phyloP scores from a whole-genome alignment of 208 protist genomes.

The Trypanosoma boissoni region DNA sequence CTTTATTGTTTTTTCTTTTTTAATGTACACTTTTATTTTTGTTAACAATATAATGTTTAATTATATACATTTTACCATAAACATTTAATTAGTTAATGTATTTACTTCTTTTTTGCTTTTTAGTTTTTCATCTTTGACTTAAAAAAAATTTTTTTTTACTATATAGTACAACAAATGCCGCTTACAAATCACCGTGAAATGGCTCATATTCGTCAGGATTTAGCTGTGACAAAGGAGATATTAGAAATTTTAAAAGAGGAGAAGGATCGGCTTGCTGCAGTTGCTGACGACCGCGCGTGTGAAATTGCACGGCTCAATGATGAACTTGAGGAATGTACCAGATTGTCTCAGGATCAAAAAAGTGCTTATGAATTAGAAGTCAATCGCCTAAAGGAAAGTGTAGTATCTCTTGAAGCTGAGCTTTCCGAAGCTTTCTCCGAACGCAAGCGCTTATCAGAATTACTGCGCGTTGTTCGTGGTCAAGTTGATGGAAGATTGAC shows the following conservation, averaged over 20 bases:
- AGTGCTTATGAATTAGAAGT: constrained; percentile 5
- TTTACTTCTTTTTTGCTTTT: constrained; percentile 11
- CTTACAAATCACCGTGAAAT: constrained; percentile 15
- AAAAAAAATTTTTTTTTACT: no score
- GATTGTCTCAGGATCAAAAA: constrained; percentile 4
- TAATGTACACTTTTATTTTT: constrained; percentile 8
- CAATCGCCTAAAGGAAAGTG: background rate
- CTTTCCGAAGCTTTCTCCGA: constrained; percentile 7
- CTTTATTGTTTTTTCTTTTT: constrained; percentile 2
- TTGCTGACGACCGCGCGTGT: background rate
- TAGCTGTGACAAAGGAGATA: constrained; percentile 15
- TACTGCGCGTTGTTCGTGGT: constrained; percentile 6
- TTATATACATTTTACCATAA: background rate
- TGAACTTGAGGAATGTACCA: constrained; percentile 8
- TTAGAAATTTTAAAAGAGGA: constrained; percentile 9
- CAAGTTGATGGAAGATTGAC: constrained; percentile 14
- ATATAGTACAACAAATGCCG: no score
- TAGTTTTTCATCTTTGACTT: background rate
- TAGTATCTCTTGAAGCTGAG: background rate
- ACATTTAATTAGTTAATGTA: no score
- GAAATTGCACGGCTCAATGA: constrained; percentile 3
- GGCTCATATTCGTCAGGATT: constrained; percentile 21
- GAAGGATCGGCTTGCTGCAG: constrained; percentile 7
- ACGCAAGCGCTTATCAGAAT: constrained; percentile 15
- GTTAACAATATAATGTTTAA: background rate